Evolutionary conservation across 2,329 filamentous ascomycete species (phyloP).

Genomic region (Penicillium sp.): DNA sequence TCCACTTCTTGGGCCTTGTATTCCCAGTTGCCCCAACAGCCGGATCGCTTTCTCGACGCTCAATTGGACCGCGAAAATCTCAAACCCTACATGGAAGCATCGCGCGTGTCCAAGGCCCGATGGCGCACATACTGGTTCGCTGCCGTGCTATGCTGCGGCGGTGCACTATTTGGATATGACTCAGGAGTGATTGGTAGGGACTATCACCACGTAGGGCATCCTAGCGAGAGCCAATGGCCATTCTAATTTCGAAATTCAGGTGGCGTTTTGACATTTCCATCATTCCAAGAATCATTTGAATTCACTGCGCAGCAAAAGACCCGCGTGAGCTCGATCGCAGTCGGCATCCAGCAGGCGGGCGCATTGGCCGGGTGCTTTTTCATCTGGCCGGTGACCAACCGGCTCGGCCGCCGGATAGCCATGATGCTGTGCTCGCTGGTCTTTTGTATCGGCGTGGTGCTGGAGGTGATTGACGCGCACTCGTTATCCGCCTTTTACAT

Average conservation of each 20-base stretch:
- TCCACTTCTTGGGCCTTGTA: constrained; percentile 9
- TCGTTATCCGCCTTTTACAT: constrained; percentile 47
- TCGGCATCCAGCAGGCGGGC: constrained; percentile 53
- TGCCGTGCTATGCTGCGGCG: constrained; percentile 52
- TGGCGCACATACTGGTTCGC: constrained; percentile 54
- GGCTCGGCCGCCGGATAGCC: constrained; percentile 46
- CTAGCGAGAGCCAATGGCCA: not conserved
- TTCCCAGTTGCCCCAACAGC: constrained; percentile 16
- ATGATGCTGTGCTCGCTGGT: constrained; percentile 48
- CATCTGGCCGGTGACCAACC: constrained; percentile 50
- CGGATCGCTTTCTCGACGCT: constrained; percentile 6
- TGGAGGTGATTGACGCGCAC: constrained; percentile 50
- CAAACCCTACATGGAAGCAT: constrained; percentile 10
- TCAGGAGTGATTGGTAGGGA: constrained; percentile 44
- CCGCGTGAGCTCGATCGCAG: constrained; percentile 48
- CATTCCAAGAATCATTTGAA: constrained; percentile 45
- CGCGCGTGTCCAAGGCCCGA: constrained; percentile 31
- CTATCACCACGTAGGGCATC: not conserved
- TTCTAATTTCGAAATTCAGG: constrained; percentile 27
- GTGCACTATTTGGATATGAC: constrained; percentile 46
- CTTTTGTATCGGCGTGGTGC: constrained; percentile 47
- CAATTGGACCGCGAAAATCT: constrained; percentile 5
- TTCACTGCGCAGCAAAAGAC: constrained; percentile 43
- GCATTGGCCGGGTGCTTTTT: constrained; percentile 53
- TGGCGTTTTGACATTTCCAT: constrained; percentile 48